Evolutionary conservation across 306 rosid species (phyloP), one percentile per base, ranked within the genome.

Genomic region (Glycine soja): DNA sequence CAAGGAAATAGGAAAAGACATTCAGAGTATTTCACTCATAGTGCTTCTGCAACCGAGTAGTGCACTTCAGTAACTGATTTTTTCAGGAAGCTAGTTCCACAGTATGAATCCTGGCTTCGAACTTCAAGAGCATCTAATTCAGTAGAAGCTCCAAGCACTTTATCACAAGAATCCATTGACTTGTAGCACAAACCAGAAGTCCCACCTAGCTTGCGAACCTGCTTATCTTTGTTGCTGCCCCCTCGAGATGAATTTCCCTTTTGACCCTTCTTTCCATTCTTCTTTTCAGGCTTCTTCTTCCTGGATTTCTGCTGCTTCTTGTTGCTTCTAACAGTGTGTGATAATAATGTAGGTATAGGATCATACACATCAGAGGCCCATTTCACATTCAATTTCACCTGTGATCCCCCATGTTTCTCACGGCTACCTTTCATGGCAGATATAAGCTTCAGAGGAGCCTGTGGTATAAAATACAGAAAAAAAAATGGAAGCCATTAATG

Each of bases 301-400:
- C 82, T 90, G 7, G 89, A 83, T 84, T 89, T 96, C 81, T 78
- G 92, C 73, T 83, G 97, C 69, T 90, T 96, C 90, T 90, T 95
- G 89, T 78, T 82, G 88, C 76, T 81, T 75, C 82, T 84, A 11
- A 89, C 93, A 1, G 94, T 79, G 64, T 96, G 97, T 0, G 91
- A 96, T 78, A 89, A 14, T 3, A 87, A 82, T 8, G 97, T 90
- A 48, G 93, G 91, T 7, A 82, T 74, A 1, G 99, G 99, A 85
- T 96, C 99, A 65, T 96, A 96, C 42, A 96, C 99, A 58, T 93
- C 98, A 11, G 97, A 87, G 10, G 99, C 98, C 99, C 99, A 96
- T 78, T 88, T 88, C 76, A 96, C 99, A 0, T 83, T 84, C 79
- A 89, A 80, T 74, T 89, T 96, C 77, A 42, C 50, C 0, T 19